Base-by-base conservation (phyloP, 176 grass and related monocot species). In the Zoysia japonica region DNA sequence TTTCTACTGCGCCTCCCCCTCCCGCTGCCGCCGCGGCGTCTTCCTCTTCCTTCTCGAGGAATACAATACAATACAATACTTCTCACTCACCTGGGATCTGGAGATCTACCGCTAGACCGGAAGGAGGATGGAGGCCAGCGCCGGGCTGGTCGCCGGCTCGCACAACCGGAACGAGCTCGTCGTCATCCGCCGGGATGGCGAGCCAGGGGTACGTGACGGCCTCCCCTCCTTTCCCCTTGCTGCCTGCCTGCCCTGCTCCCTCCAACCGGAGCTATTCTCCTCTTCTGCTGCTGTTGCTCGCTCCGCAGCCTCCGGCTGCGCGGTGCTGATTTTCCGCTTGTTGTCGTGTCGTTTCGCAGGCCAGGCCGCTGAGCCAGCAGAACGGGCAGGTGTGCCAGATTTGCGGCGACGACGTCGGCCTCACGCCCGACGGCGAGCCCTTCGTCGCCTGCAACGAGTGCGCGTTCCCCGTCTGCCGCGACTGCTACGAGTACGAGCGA, bases 141-240 rank as follows among this genome's bases (percentile, higher is more conserved):
- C 90, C 49, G 90, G 90, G 57, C 70, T 92, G 70, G 90, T 92
- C 50, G 90, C 90, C 59, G 90, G 90, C 8, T 92, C 90, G 51
- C 90, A 92, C 83, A 92, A 92, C 83, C 76, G 90, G 47, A 92
- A 92, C 71, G 90, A 92, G 90, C 86, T 92, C 70, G 90, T 92
- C 63, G 86, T 92, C 70, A 92, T 92, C 80, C 86, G 86, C 49
- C 83, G 90, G 65, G 86, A 92, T 6, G 89, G 81, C 36, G 89
- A 79, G 39, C 77, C 77, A 1, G 77, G 77, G 65, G 77, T 79
- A 68, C 2, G 77, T 56, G 3, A 2, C 28, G 28, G 28, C 28
- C 28, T 28, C 28, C 28, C 28, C 28, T 28, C 28, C 28, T 28
- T 28, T 28, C 28, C 28, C 28, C 28, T 0, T 28, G 28, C 28